Base-by-base conservation (phyloP, 2,329 filamentous ascomycete genomes). In the Akanthomyces lecanii region DNA sequence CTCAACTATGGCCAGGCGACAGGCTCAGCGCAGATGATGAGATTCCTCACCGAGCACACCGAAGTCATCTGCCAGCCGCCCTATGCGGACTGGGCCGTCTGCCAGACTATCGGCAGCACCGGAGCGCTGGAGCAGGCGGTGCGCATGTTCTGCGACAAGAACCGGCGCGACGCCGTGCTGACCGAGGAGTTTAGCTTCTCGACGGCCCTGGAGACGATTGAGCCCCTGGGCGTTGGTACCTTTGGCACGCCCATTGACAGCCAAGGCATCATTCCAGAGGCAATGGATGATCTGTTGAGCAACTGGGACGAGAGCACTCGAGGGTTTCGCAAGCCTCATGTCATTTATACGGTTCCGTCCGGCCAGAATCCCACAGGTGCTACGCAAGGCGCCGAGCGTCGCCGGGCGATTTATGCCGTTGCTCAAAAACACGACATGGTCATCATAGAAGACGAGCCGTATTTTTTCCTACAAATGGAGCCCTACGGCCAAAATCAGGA, bases 151-250 rank as follows among this genome's bases (percentile, higher is more conserved):
- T 89, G 88, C 68, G 83, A 86, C 66, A 78, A 78, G 58, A 82
- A 86, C 63, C 84, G 89, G 8, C 86, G 88, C 0, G 92, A 98
- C 72, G 85, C 87, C 64, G 79, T 98, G 55, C 76, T 98, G 25
- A 93, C 91, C 10, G 95, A 98, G 76, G 89, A 94, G 71, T 98
- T 94, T 76, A 94, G 91, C 45, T 99, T 97, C 77, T 87, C 89
- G 7, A 90, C 90, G 0, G 84, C 84, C 11, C 76, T 86, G 2
- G 84, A 87, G 75, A 86, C 84, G 1, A 80, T 84, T 4, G 71
- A 71, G 5, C 84, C 84, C 1, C 71, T 87, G 3, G 83, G 83
- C 0, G 72, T 86, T 63, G 78, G 77, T 63, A 76, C 81, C 0
- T 76, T 82, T 63, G 84, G 84, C 12, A 77, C 80, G 16, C 69